Evolutionary conservation across 2,329 filamentous ascomycete species (phyloP).

Genomic region (Colletotrichum eleusines): DNA sequence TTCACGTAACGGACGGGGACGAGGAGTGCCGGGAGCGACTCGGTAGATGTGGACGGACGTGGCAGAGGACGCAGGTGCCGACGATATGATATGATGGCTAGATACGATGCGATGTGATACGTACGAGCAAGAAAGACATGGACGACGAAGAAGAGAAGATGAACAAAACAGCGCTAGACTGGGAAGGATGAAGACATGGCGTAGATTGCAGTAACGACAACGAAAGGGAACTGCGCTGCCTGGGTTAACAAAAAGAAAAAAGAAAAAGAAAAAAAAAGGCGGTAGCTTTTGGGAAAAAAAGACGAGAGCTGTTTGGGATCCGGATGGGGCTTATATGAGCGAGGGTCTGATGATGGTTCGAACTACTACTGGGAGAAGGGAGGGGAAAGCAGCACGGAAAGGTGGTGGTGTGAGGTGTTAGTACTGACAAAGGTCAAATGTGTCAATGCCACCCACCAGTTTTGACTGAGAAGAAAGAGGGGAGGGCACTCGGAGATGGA

Average conservation of each 20-base stretch:
- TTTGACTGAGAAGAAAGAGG: background rate
- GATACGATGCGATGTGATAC: too few species aligned
- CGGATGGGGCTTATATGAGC: conserved; percentile 31
- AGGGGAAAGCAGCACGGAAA: too few species aligned
- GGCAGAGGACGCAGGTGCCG: background rate
- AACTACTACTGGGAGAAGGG: background rate
- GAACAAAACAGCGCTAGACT: background rate
- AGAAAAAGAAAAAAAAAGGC: too few species aligned
- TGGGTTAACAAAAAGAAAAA: too few species aligned
- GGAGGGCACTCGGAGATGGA: background rate
- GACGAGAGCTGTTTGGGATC: conserved; percentile 1
- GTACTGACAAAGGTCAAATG: too few species aligned
- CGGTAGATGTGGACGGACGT: conserved; percentile 10
- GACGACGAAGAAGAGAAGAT: background rate
- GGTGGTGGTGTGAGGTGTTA: conserved; percentile 15
- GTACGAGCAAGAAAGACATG: background rate
- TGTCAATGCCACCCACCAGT: background rate
- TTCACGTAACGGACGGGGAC: conserved; percentile 8
- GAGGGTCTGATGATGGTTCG: conserved; percentile 2
- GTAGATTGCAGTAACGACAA: background rate
- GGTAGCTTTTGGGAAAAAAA: too few species aligned
- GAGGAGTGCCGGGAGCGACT: background rate
- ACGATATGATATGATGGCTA: background rate
- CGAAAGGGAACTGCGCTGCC: background rate
- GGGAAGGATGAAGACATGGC: background rate